These are phyloP conservation scores for Nakazawaea pomicola DNA, from an alignment of 805 yeast species.

Conservation along the genomic window DNA sequence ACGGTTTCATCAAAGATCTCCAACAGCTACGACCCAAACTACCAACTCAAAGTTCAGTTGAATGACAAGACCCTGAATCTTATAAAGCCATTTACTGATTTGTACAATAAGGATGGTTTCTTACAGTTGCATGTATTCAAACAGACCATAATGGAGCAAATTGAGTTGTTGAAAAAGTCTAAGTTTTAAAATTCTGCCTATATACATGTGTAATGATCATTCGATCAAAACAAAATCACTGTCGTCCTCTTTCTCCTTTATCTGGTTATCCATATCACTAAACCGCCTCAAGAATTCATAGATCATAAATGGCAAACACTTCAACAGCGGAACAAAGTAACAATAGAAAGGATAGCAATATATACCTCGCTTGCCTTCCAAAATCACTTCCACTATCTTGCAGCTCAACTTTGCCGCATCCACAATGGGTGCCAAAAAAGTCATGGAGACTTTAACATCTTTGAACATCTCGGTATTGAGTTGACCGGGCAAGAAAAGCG, in stretches of 20 bases:
- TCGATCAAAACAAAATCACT: neutral
- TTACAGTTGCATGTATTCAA: constrained; percentile 32
- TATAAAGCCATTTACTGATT: constrained; percentile 30
- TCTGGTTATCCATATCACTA: constrained; percentile 26
- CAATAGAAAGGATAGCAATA: constrained; percentile 44
- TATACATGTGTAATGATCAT: too few relatives aligned
- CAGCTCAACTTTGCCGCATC: constrained; percentile 32
- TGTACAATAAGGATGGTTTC: constrained; percentile 44
- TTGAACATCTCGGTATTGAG: constrained; percentile 42
- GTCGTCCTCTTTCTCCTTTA: neutral
- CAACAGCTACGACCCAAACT: constrained; percentile 39
- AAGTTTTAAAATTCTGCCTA: constrained; percentile 14
- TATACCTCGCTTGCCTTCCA: constrained; percentile 35
- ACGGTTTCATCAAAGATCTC: constrained; percentile 33
- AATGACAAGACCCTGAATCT: constrained; percentile 19
- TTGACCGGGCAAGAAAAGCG: constrained; percentile 48
- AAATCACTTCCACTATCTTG: constrained; percentile 27
- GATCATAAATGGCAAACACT: constrained; percentile 34
- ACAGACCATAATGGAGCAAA: constrained; percentile 18
- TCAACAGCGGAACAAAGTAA: constrained; percentile 36
- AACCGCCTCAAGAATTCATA: constrained; percentile 26
- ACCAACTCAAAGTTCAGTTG: constrained; percentile 30
- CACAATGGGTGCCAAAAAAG: constrained; percentile 45
- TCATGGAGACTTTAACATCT: constrained; percentile 35
- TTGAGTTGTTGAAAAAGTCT: constrained; percentile 19